Base-by-base conservation (phyloP, 1,139 yeast genomes). In the Arxiozyma slooffiae region DNA sequence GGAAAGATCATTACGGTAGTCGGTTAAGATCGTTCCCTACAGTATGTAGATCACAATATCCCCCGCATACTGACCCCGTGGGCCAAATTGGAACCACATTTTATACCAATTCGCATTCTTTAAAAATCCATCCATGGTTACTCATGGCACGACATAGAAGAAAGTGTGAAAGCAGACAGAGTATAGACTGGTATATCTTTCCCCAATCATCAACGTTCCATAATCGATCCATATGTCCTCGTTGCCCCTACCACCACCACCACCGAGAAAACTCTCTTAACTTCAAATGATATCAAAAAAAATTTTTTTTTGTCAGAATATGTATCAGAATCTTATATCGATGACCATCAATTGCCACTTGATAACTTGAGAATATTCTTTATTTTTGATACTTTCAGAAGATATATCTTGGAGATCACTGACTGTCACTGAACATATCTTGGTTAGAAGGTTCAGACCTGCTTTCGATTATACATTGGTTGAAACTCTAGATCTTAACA, bases 111-210 rank as follows among this genome's bases (percentile, higher is more conserved):
- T 94, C 64, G 96, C 97, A 1, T 87, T 92, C 64, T 94, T 94
- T 74, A 84, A 86, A 1, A 97, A 94, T 11, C 95, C 89, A 64
- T 98, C 98, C n/a, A n/a, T 1, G 99, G 98, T 0, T 77, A 84
- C 48, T 85, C 96, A 2, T 94, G 92, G 74, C 99, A 94, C 66
- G 98, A 94, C 60, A 98, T 94, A 9, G 98, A 94, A 68, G 98
- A 94, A 66, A 78, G 84, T 55, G 95, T 82, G 1, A 95, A 89
- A 61, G 86, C 82, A 63, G 95, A 89, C 56, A 76, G 99, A 60
- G 72, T 92, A 46, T 85, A 63, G 99, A 98, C 0, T 94, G 99
- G 99, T 94, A 92, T 67, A 62, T 96, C 88, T 63, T 86, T 82
- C 63, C 97, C 97, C 9, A 85, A 75, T 56, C 69, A 67, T 39